These are phyloP conservation scores for Monosporozyma aquatica DNA, from an alignment of 805 yeast species.

Conservation along the genomic window DNA sequence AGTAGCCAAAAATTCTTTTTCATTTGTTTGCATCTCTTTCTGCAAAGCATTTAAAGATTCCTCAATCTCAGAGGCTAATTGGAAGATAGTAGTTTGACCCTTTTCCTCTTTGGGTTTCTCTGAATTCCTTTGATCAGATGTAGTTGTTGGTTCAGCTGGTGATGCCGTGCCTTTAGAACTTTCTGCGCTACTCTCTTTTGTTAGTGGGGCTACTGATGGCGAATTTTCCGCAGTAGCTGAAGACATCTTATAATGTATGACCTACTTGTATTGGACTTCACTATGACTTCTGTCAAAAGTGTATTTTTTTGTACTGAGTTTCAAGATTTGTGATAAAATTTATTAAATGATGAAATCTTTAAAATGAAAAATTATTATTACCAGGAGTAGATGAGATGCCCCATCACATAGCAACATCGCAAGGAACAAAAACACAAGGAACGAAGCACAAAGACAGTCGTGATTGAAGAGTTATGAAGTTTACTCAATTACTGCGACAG, in stretches of 20 bases:
- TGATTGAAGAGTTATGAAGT: not conserved
- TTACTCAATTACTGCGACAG: not conserved
- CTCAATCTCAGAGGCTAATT: constrained; percentile 24
- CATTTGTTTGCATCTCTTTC: constrained; percentile 13
- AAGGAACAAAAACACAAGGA: too few relatives aligned
- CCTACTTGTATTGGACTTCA: too few relatives aligned
- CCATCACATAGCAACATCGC: too few relatives aligned
- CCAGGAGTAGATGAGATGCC: too few relatives aligned
- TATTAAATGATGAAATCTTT: too few relatives aligned
- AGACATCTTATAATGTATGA: too few relatives aligned
- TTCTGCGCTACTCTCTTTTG: not conserved
- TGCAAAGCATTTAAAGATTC: constrained; percentile 16
- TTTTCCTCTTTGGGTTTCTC: constrained; percentile 4
- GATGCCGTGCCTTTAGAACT: not conserved
- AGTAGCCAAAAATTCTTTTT: constrained; percentile 15
- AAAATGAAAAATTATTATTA: too few relatives aligned
- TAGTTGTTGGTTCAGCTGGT: not conserved
- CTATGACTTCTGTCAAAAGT: too few relatives aligned
- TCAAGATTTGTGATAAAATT: too few relatives aligned
- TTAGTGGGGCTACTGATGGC: not conserved
- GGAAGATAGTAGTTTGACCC: constrained; percentile 20
- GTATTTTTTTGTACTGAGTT: too few relatives aligned
- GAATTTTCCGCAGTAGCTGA: not conserved
- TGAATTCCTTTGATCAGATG: not conserved
- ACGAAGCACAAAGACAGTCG: too few relatives aligned